These are phyloP conservation scores for Candida qinlingensis DNA, from an alignment of 805 yeast species.

Conservation along the genomic window DNA sequence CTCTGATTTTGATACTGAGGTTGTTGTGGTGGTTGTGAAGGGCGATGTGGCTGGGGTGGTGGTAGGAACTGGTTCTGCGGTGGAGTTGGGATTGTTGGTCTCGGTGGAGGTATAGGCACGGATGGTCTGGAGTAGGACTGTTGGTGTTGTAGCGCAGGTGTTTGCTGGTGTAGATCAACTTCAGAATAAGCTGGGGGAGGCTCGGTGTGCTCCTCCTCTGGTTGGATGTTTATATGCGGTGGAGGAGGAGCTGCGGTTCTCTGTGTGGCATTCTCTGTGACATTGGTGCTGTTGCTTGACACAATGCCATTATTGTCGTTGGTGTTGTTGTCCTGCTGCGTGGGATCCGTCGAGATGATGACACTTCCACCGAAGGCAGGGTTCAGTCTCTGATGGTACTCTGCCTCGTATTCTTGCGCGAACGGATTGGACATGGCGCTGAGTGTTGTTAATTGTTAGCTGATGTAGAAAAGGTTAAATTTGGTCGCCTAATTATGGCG, in stretches of 20 bases:
- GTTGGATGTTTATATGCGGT: conserved; percentile 1
- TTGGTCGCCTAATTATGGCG: no score
- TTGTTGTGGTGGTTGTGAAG: neutral
- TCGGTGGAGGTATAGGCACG: neutral
- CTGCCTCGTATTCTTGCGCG: neutral
- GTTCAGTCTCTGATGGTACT: neutral
- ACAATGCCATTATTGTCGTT: neutral
- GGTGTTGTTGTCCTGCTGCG: no score
- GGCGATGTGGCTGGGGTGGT: neutral
- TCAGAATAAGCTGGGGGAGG: conserved; percentile 36
- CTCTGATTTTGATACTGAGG: neutral
- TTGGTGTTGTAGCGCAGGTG: neutral
- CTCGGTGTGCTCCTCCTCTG: conserved; percentile 16
- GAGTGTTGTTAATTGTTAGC: neutral
- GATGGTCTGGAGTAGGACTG: neutral
- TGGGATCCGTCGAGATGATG: neutral
- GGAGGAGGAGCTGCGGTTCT: conserved; percentile 1
- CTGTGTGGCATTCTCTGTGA: no score
- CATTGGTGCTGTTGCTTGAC: neutral
- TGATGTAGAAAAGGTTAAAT: neutral
- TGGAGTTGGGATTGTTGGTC: neutral
- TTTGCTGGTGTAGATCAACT: conserved; percentile 18
- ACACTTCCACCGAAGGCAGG: neutral
- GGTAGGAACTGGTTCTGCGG: neutral
- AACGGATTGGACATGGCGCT: neutral